Percentiles rank a stretch among this genome's conserved stretches.
These are phyloP conservation scores for Aspergillus terreus DNA, from an alignment of 2,329 filamentous ascomycete genomes.

Conservation along the genomic window DNA sequence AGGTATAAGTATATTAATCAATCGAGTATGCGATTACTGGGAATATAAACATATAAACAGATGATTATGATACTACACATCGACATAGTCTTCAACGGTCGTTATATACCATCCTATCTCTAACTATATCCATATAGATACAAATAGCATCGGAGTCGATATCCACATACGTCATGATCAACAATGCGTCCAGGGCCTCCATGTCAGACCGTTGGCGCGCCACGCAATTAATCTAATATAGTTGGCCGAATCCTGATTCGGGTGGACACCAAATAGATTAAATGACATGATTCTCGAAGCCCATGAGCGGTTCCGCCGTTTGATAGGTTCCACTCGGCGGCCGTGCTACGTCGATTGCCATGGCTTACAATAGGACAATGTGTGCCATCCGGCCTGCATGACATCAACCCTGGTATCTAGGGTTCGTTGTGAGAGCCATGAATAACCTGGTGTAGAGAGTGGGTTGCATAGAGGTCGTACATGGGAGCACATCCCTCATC, in stretches of 20 bases:
- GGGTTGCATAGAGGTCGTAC: too few species aligned
- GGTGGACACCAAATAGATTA: background rate
- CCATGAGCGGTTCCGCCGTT: background rate
- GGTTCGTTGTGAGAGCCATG: too few species aligned
- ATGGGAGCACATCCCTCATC: too few species aligned
- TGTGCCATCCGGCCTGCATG: too few species aligned
- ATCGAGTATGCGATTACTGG: too few species aligned
- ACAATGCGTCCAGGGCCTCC: background rate
- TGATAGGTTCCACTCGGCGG: background rate
- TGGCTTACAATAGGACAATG: too few species aligned
- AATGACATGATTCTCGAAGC: background rate
- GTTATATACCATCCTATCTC: background rate
- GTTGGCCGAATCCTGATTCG: background rate
- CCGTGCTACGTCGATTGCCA: background rate
- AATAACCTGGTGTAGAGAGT: too few species aligned
- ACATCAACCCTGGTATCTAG: too few species aligned
- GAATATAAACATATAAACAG: background rate
- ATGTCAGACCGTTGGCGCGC: background rate
- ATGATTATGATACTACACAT: background rate
- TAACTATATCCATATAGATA: background rate
- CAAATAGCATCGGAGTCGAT: background rate
- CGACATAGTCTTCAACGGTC: background rate
- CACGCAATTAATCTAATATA: background rate
- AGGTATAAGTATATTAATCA: background rate
- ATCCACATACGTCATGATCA: conserved; percentile 1